Percentiles rank a stretch among this genome's conserved stretches.
phyloP scores from a whole-genome alignment of 768 basidiomycete species.

The Stropharia rugosoannulata region DNA sequence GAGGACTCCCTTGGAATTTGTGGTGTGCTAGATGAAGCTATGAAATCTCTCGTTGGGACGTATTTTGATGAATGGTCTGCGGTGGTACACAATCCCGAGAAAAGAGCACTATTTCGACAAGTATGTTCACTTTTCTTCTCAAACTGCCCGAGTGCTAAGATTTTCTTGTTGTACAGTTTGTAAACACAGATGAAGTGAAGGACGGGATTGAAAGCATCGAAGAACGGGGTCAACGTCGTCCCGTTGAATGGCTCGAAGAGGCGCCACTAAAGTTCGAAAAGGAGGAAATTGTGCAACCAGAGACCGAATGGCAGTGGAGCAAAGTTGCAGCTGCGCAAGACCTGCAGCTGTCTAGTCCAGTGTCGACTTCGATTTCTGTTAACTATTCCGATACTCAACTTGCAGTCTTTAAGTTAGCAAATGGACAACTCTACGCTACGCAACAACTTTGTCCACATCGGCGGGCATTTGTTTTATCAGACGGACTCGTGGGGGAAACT shows the following conservation, averaged over 20 bases:
- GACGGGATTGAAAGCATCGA: slow-evolving; percentile 48
- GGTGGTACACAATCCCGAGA: slow-evolving; percentile 45
- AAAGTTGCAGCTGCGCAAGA: slow-evolving; percentile 47
- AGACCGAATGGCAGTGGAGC: slow-evolving; percentile 56
- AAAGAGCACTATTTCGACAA: slow-evolving; percentile 15
- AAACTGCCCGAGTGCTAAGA: slow-evolving; percentile 22
- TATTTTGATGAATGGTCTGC: slow-evolving; percentile 71
- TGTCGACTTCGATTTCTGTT: slow-evolving; percentile 51
- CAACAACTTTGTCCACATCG: slow-evolving; percentile 62
- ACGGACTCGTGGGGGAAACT: slow-evolving; percentile 69
- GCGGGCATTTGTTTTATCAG: slow-evolving; percentile 68
- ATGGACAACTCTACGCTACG: slow-evolving; percentile 58
- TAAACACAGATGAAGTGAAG: slow-evolving; percentile 54
- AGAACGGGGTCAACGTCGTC: slow-evolving; percentile 62
- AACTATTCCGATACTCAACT: slow-evolving; percentile 67
- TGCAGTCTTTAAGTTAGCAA: slow-evolving; percentile 65
- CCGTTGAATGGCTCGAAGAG: slow-evolving; percentile 68
- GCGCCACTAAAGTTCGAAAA: slow-evolving; percentile 43
- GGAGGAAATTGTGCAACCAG: slow-evolving; percentile 33
- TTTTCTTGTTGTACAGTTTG: slow-evolving; percentile 60
- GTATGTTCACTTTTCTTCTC: slow-evolving; percentile 2
- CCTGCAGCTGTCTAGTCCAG: slow-evolving; percentile 42
- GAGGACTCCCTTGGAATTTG: slow-evolving; percentile 76
- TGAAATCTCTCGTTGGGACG: slow-evolving; percentile 63
- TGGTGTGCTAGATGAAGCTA: slow-evolving; percentile 60